These are phyloP conservation scores for Colletotrichum siamense DNA, from an alignment of 2,329 filamentous ascomycete genomes.

Conservation along the genomic window DNA sequence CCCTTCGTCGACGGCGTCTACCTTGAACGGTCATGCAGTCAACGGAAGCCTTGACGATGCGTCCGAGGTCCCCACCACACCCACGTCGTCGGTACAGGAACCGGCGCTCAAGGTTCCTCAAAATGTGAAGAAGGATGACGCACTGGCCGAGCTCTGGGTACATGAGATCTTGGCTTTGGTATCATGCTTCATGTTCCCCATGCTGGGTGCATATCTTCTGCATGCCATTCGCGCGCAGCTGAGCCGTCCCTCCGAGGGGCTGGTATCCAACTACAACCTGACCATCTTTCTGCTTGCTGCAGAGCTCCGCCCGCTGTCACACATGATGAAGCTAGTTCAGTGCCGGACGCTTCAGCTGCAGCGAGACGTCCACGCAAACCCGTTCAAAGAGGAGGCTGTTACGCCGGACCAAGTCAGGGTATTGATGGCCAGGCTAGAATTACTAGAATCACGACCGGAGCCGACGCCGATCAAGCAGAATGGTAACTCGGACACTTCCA, in stretches of 20 bases:
- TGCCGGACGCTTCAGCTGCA: constrained; percentile 83
- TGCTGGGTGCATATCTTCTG: constrained; percentile 82
- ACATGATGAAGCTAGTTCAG: constrained; percentile 81
- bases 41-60: constrained; percentile 24
- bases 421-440: constrained; percentile 69
- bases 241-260: constrained; percentile 80
- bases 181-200: constrained; percentile 80
- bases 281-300: constrained; percentile 88
- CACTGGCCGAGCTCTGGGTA: constrained; percentile 69
- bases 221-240: constrained; percentile 83
- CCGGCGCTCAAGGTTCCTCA: constrained; percentile 23
- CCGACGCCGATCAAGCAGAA: constrained; percentile 32
- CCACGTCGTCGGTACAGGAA: constrained; percentile 25
- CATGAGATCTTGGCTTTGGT: constrained; percentile 79
- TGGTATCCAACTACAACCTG: constrained; percentile 92
- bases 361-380: constrained; percentile 66
- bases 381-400: constrained; percentile 40
- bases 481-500: constrained; percentile 35
- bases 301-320: constrained; percentile 82
- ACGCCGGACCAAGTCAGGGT: constrained; percentile 52
- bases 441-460: constrained; percentile 66
- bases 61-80: constrained; percentile 41
- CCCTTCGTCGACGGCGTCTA: constrained; percentile 8
- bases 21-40: not conserved
- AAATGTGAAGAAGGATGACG: constrained; percentile 37